Conservation (phyloP, 202 grass and related monocot genomes). For the Carex arenaria region DNA sequence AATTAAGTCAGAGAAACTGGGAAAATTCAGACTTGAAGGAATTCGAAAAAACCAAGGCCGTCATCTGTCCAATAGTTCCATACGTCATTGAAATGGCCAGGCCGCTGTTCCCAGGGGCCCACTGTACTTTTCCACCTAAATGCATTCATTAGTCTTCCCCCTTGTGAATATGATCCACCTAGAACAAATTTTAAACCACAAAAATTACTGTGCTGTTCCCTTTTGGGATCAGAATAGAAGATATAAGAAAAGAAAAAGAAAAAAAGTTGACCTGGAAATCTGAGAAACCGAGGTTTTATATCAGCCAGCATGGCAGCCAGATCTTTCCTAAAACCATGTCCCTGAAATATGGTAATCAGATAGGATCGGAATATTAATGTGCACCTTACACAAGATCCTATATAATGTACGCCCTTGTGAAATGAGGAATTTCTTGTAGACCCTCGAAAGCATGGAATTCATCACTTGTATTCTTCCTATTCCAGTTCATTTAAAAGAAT, state of each 20-base stretch:
- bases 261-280: conserved; percentile 64
- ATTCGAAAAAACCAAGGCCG: conserved; percentile 87
- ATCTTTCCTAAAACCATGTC: conserved; percentile 70
- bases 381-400: not conserved
- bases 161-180: conserved; percentile 90
- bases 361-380: not conserved
- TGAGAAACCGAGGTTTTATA: conserved; percentile 72
- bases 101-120: conserved; percentile 84
- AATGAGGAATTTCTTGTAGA: not conserved
- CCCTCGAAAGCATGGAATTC: not conserved
- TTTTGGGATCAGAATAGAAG: conserved; percentile 9
- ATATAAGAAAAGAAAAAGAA: conserved; percentile 24
- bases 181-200: conserved; percentile 25
- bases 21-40: conserved; percentile 64
- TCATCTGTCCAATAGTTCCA: conserved; percentile 97
- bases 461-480: not conserved
- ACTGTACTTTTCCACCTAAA: conserved; percentile 89
- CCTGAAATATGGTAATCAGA: conserved; percentile 36
- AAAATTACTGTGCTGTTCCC: not conserved
- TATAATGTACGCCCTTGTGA: not conserved
- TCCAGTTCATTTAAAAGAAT: not conserved
- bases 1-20: not conserved
- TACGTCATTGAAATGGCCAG: conserved; percentile 82
- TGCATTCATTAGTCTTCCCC: conserved; percentile 63
- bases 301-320: conserved; percentile 66